Evolutionary conservation across 805 yeast genomes (phyloP).

Genomic region (Candida berthetii): DNA sequence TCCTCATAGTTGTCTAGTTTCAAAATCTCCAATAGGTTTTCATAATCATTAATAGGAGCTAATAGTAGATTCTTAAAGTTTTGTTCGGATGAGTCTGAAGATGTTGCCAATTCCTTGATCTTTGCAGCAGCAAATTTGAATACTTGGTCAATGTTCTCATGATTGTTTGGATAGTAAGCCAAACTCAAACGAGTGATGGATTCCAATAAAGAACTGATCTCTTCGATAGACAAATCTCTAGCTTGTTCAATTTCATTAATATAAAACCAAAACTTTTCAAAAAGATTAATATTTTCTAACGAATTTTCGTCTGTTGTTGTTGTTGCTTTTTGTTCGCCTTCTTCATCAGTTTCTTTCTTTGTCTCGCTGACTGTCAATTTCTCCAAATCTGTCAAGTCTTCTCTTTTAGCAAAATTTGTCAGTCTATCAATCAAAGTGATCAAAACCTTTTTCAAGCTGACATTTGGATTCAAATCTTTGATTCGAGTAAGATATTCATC

Average conservation of each 20-base stretch:
- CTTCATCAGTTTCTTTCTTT: slow-evolving; percentile 5
- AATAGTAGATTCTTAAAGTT: slow-evolving; percentile 40
- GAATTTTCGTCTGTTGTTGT: slow-evolving; percentile 5
- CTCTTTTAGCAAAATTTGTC: slow-evolving; percentile 43
- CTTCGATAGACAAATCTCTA: slow-evolving; percentile 61
- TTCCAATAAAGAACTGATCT: slow-evolving; percentile 56
- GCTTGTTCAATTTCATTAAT: slow-evolving; percentile 46
- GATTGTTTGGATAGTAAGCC: slow-evolving; percentile 57
- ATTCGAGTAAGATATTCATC: slow-evolving; percentile 61
- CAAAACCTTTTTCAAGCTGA: slow-evolving; percentile 61
- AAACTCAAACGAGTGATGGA: slow-evolving; percentile 61
- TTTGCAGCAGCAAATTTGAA: slow-evolving; percentile 45
- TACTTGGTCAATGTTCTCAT: slow-evolving; percentile 53
- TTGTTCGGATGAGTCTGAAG: slow-evolving; percentile 23
- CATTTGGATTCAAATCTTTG: slow-evolving; percentile 59
- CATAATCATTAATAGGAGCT: slow-evolving; percentile 39
- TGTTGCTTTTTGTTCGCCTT: slow-evolving; percentile 4
- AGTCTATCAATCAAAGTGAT: slow-evolving; percentile 69
- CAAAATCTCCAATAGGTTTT: slow-evolving; percentile 24
- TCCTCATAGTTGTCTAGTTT: slow-evolving; percentile 43
- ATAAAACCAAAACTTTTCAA: slow-evolving; percentile 63
- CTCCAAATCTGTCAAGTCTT: slow-evolving; percentile 17
- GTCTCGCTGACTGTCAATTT: slow-evolving; percentile 15
- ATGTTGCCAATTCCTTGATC: slow-evolving; percentile 27
- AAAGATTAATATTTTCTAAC: slow-evolving; percentile 30